Evolutionary conservation across 306 rosid genomes (phyloP), one percentile per base, ranked within the genome.

Genomic region (Senna tora): DNA sequence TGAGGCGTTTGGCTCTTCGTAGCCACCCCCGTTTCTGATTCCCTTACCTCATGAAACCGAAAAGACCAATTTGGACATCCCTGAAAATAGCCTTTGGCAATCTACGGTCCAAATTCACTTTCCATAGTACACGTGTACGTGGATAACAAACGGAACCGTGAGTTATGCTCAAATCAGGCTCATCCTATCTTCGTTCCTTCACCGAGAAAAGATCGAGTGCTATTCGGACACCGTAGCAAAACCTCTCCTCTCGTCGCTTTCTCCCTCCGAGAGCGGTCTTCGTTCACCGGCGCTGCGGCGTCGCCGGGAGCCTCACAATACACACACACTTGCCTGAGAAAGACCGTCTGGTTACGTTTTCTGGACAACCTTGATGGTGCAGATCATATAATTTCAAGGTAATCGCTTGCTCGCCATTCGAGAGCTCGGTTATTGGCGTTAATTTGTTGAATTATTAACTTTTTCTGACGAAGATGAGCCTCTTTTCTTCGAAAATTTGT

Each of bases 371-470:
- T 25, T 4, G 28, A 46, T 19, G n/a, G 6, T 25, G 17, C 25
- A 32, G 57, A 65, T 65, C 25, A 22, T 65, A 2, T 5, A 30
- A 28, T 65, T 65, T 65, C 71, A 30, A 58, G 43, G 22, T 58
- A 58, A 58, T 58, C 65, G 39, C 63, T 56, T 30, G 41, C 20
- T 30, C 16, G 65, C 45, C n/a, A 33, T 32, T 58, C 22, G 15
- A 32, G 3, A 33, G 22, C 43, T 58, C 45, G 22, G 43, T 30
- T 33, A 7, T 33, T 32, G 65, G 65, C 65, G 65, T 58, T 28
- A 13, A 6, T 57, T 34, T 15, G 42, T 34, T 50, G 25, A 19
- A 25, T 25, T 25, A 25, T 25, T 25, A 25, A 25, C 30, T 25
- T 25, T 25, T 25, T 19, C n/a, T 15, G 53, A 47, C 9, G 20